These are phyloP conservation scores for Penstemon eatonii DNA, from an alignment of 257 asterid species.

Conservation along the genomic window DNA sequence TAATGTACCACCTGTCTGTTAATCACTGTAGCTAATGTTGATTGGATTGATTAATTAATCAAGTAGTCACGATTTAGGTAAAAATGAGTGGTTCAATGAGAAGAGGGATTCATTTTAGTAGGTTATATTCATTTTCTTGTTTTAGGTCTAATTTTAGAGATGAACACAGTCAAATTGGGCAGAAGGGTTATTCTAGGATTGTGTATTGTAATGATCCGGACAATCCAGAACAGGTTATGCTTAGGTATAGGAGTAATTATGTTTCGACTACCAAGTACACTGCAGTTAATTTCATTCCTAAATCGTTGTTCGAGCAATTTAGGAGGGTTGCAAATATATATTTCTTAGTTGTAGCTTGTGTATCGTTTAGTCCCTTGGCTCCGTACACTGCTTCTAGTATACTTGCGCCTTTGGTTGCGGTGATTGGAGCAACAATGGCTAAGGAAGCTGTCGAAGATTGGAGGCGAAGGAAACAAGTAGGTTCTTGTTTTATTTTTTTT, in stretches of 20 bases:
- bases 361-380: constrained; percentile 79
- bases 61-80: not conserved
- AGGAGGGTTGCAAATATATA: constrained; percentile 96
- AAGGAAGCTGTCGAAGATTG: constrained; percentile 95
- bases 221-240: constrained; percentile 55
- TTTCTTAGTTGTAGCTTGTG: constrained; percentile 87
- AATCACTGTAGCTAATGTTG: constrained; percentile 23
- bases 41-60: constrained; percentile 5
- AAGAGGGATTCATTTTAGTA: constrained; percentile 52
- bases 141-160: constrained; percentile 47
- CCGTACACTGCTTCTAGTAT: constrained; percentile 78
- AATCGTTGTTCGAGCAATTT: constrained; percentile 94
- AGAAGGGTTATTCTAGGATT: constrained; percentile 74
- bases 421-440: constrained; percentile 90
- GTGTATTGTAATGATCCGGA: constrained; percentile 90
- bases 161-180: constrained; percentile 78
- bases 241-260: constrained; percentile 62
- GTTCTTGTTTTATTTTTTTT: no score
- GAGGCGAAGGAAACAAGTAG: constrained; percentile 89
- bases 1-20: constrained; percentile 2
- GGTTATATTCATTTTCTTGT: constrained; percentile 74
- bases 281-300: constrained; percentile 74
- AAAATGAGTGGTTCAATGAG: constrained; percentile 50
- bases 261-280: constrained; percentile 92
- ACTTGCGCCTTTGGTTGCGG: constrained; percentile 71